Evolutionary conservation across 2,329 filamentous ascomycete species (phyloP), one percentile per base, ranked within the genome.

Genomic region (Chrysosporium keratinophilum): DNA sequence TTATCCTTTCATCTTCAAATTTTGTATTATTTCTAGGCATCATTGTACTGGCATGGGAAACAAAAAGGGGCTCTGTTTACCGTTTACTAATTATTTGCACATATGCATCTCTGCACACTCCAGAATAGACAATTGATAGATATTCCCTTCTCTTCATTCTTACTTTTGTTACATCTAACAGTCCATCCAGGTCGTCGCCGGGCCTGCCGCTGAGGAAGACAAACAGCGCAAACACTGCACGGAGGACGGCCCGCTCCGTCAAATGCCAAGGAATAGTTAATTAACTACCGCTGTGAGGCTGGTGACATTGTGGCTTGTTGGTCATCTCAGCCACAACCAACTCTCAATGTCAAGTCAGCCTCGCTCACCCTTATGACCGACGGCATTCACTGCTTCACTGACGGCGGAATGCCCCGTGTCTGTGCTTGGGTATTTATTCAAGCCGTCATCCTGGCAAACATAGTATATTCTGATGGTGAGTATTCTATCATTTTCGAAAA

Each of bases 251-350:
- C 3, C 23, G 23, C 23, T 3, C 23, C 23, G 23, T 28, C 7
- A 28, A 28, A 7, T 19, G 39, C 17, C 14, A 41, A 41, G 17
- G 12, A 7, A 4, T 28, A 14, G 43, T 23, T 23, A 45, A 45
- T 17, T 40, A n/a, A 5, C 37, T 20, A 11, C 9, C 17, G 45
- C 15, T 47, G 31, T 23, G 41, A 20, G 45, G 31, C 45, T 48
- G 31, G 31, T 44, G 41, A 44, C 17, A 31, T 31, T 50, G 47
- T 50, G 47, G 47, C 47, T 50, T 35, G 39, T 17, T 15, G 12
- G 9, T 7, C n/a, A 33, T 23, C 37, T 50, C 47, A 50, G 47
- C 47, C 47, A n/a, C 47, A 50, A 19, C 17, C 7, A 10, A 14
- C 11, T 23, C 17, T 11, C 41, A 23, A 19, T 7, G 10, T 20